These are phyloP conservation scores for Pichia sp. DNA, from an alignment of 1,139 yeast species.

Conservation along the genomic window DNA sequence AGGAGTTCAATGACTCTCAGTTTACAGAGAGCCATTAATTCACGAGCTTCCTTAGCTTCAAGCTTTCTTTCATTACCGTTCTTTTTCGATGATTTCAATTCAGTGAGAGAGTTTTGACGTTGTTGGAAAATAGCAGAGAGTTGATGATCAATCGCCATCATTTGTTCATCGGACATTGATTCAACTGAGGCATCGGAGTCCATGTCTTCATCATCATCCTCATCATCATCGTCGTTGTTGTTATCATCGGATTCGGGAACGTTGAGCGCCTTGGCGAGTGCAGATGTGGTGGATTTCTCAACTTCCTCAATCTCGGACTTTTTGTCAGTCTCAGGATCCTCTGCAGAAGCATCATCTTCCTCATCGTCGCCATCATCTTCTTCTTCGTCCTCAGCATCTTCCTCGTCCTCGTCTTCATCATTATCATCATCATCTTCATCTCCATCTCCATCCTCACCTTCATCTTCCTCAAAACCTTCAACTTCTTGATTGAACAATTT, in stretches of 20 bases:
- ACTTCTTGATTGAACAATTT: constrained; percentile 63
- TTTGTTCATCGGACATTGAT: constrained; percentile 92
- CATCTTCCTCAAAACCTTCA: constrained; percentile 36
- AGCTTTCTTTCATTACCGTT: constrained; percentile 64
- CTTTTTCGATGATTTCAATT: constrained; percentile 28
- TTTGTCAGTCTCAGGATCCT: constrained; percentile 26
- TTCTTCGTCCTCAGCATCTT: constrained; percentile 27
- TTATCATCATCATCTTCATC: constrained; percentile 31
- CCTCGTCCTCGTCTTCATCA: constrained; percentile 31
- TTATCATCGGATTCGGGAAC: constrained; percentile 34
- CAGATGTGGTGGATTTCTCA: constrained; percentile 63
- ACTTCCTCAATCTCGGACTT: constrained; percentile 41
- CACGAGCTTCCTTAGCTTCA: constrained; percentile 70
- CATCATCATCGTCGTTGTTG: constrained; percentile 29
- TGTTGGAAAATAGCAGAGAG: constrained; percentile 79
- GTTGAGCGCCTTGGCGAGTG: constrained; percentile 64
- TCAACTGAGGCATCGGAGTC: constrained; percentile 45
- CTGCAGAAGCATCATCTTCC: constrained; percentile 31
- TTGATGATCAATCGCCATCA: constrained; percentile 91
- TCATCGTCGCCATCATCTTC: constrained; percentile 29
- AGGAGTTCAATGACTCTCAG: constrained; percentile 70
- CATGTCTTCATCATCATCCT: constrained; percentile 19
- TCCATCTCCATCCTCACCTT: constrained; percentile 29
- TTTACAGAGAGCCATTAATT: constrained; percentile 74
- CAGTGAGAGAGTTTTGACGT: constrained; percentile 51